phyloP scores from a whole-genome alignment of 176 grass and related monocot species.

The Zoysia japonica region DNA sequence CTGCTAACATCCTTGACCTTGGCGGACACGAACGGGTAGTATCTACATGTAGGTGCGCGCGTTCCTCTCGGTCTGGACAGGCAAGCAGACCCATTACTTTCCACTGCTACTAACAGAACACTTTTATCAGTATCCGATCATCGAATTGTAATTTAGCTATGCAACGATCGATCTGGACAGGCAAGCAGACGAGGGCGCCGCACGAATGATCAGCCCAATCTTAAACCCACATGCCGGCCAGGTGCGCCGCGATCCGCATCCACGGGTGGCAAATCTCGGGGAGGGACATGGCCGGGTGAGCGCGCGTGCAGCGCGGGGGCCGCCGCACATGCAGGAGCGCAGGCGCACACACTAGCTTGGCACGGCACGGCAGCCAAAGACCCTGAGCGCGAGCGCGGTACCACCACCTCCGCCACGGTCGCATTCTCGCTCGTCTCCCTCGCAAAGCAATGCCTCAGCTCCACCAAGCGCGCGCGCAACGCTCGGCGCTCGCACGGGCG shows the following conservation, averaged over 20 bases:
- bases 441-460: neutral
- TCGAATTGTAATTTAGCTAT: neutral
- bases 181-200: neutral
- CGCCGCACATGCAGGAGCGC: conserved; percentile 44
- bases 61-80: neutral
- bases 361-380: neutral
- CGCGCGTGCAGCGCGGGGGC: conserved; percentile 9
- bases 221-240: conserved; percentile 12
- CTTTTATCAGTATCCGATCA: neutral
- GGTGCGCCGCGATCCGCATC: conserved; percentile 27
- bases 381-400: neutral
- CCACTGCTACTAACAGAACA: neutral
- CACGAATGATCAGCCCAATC: neutral
- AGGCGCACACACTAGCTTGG: neutral
- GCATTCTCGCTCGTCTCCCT: neutral
- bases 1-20: neutral
- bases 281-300: neutral
- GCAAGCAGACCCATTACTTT: neutral
- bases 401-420: neutral
- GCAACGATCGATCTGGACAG: too few species aligned
- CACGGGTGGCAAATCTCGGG: neutral
- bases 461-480: neutral
- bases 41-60: neutral
- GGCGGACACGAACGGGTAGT: conserved; percentile 4
- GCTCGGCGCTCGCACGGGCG: neutral